Evolutionary conservation across 2,329 filamentous ascomycete genomes (phyloP), one percentile per base, ranked within the genome.

Genomic region (Pseudocercospora fijiensis): DNA sequence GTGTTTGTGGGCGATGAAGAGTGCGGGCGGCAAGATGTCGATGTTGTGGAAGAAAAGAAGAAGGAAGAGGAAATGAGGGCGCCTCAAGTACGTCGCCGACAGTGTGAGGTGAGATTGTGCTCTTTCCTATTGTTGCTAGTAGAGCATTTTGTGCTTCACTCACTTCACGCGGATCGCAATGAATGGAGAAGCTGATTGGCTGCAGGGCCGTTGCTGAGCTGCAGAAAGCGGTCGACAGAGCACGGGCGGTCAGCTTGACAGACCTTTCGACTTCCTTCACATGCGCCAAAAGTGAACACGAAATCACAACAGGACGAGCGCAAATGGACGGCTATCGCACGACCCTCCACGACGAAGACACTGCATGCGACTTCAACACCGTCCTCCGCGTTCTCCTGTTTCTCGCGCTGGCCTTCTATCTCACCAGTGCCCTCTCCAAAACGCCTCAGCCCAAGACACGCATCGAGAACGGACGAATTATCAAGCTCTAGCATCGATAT

Each of bases 1-100:
- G 20, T 43, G 47, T 20, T 58, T 20, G 28, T 28, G 47, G 37
- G 51, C 58, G 60, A 57, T 41, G 53, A 58, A 37, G 56, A 58
- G n/a, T 26, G 49, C 24, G 49, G 59, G 3, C 18, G 43, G n/a
- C 20, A n/a, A 8, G n/a, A 2, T 45, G 43, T 47, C 11, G 43
- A 24, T 9, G 49, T 53, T 26, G 49, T 26, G 4, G 49, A 65
- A 60, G 55, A 64, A 53, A 51, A 59, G 37, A 45, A 49, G 41
- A 13, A 27, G 53, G 24, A 47, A 57, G 16, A 55, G 57, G 41
- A 10, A 33, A 20, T 33, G 27, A 22, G 53, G 24, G 53, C 28
- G 37, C 16, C 1, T 41, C 18, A 41, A 41, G 37, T 41, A 18
- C 37, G 2, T n/a, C 37, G 13, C 5, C 37, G 16, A 49, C 18